Base-by-base conservation (phyloP, 306 rosid species). In the Urtica urens region DNA sequence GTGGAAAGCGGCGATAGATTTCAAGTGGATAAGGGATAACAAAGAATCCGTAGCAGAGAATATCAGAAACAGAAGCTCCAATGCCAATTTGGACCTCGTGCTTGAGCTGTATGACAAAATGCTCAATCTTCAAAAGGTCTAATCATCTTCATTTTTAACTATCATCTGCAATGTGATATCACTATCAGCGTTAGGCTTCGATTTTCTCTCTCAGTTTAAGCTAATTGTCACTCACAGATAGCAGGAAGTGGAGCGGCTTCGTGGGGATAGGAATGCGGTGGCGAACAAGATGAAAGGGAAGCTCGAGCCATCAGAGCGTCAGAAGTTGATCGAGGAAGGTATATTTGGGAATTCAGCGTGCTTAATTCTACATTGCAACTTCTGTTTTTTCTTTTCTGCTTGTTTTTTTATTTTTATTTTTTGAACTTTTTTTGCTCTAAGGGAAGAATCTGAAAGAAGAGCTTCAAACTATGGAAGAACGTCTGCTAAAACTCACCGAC, bases 161-260 rank as follows among this genome's bases (percentile, higher is more conserved):
- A 28, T 28, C 10, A 28, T 28, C 10, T 4, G 33, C 4, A 4
- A 4, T 28, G 33, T 28, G 33, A 28, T 23, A 15, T 53, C 23
- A 15, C 14, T 3, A 2, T 18, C 34, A 9, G 3, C 13, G 3
- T 46, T 20, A 27, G 22, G 16, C 25, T 53, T 52, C 60, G 60
- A 39, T 23, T 47, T 61, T 54, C 46, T 66, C 62, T 53, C 66
- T 71, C 72, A 66, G 65, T 61, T 72, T 65, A 76, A 74, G 85
- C 87, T 84, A 84, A 77, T 64, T 75, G 67, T 71, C 55, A 23
- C 73, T 78, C 77, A 70, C 94, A 84, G 97, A 68, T 59, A 75
- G 69, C 97, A 90, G 99, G 99, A 90, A 73, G 99, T 85, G 49
- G 94, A 90, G 78, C 80, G 87, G 66, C 72, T 90, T 57, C 92